These are phyloP conservation scores for Mortierella sp. DNA, from an alignment of 371 early-diverging fungal species.

Conservation along the genomic window DNA sequence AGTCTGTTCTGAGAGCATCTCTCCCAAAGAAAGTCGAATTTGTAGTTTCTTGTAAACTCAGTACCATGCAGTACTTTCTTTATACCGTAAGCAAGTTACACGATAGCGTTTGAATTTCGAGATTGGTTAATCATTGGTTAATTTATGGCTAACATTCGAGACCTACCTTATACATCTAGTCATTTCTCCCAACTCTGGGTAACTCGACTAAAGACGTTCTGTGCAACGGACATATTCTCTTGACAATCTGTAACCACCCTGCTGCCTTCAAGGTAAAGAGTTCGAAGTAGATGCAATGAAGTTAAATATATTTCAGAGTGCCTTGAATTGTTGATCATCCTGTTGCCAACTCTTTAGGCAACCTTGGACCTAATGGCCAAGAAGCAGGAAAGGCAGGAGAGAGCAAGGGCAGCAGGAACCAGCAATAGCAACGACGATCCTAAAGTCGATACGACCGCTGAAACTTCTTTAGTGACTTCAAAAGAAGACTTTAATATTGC, in stretches of 20 bases:
- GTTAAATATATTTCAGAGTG: no score
- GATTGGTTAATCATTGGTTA: background rate
- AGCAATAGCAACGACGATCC: background rate
- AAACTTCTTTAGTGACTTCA: background rate
- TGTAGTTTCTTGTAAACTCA: slow-evolving; percentile 72
- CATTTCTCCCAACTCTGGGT: slow-evolving; percentile 17
- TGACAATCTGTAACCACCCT: slow-evolving; percentile 82
- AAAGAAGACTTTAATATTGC: slow-evolving; percentile 1
- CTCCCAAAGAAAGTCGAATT: slow-evolving; percentile 81
- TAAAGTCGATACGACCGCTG: no score
- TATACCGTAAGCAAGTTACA: slow-evolving; percentile 57
- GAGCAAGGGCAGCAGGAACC: background rate
- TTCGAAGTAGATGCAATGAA: background rate
- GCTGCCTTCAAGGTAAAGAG: slow-evolving; percentile 63
- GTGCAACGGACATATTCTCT: slow-evolving; percentile 51
- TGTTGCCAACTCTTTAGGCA: background rate
- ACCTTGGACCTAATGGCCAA: background rate
- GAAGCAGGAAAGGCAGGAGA: background rate
- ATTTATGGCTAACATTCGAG: background rate
- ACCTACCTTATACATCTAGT: background rate
- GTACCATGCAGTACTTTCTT: slow-evolving; percentile 63
- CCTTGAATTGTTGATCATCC: background rate
- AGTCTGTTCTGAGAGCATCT: slow-evolving; percentile 60
- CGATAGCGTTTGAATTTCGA: background rate
- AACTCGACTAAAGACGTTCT: slow-evolving; percentile 14